These are phyloP conservation scores for Blastobotrys serpentis DNA, from an alignment of 1,139 yeast species.

Conservation along the genomic window DNA sequence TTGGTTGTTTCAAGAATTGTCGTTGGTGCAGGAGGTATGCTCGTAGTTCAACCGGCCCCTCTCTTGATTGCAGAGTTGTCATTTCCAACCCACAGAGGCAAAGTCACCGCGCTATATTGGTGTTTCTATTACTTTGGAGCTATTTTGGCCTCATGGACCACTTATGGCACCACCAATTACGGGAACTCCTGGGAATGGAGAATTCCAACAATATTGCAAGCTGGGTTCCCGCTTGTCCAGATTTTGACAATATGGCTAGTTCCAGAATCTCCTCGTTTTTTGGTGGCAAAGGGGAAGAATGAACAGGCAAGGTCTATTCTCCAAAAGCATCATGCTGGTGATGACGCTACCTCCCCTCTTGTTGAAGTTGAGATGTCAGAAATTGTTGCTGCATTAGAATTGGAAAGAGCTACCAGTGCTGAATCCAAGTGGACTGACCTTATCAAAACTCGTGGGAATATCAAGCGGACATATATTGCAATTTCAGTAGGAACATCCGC, in stretches of 20 bases:
- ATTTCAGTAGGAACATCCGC: conserved; percentile 30
- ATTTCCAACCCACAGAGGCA: conserved; percentile 5
- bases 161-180: conserved; percentile 44
- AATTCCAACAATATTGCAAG: conserved; percentile 46
- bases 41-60: conserved; percentile 23
- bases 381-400: conserved; percentile 25
- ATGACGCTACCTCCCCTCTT: conserved; percentile 21
- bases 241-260: conserved; percentile 31
- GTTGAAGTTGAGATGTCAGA: conserved; percentile 29
- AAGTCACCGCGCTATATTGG: conserved; percentile 5
- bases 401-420: conserved; percentile 21
- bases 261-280: conserved; percentile 71
- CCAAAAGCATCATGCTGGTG: conserved; percentile 14
- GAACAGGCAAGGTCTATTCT: conserved; percentile 50
- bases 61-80: conserved; percentile 11
- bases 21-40: conserved; percentile 14
- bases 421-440: conserved; percentile 37
- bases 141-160: conserved; percentile 54
- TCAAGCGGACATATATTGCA: conserved; percentile 43
- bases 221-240: conserved; percentile 42
- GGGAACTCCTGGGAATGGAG: conserved; percentile 45
- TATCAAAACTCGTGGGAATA: conserved; percentile 37
- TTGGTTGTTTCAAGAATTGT: conserved; percentile 15
- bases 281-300: conserved; percentile 65
- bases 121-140: conserved; percentile 6